Percentiles rank a stretch among this genome's conserved stretches.
Conservation (phyloP, 768 basidiomycete species). For the Pisolithus microcarpus region DNA sequence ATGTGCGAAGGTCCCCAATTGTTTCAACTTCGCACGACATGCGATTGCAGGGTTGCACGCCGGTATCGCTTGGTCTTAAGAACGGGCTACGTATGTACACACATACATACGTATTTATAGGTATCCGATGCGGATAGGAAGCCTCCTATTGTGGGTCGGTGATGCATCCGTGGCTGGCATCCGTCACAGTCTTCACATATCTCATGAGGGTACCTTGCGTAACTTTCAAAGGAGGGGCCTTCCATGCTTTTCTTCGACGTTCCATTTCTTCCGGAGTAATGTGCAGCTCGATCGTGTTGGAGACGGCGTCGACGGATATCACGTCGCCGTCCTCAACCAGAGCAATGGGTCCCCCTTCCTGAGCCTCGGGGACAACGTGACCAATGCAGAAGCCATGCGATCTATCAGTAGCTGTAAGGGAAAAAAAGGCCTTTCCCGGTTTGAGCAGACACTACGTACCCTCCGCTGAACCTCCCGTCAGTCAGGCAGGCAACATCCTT, state of each 20-base stretch:
- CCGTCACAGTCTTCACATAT: constrained; percentile 80
- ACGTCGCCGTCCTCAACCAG: constrained; percentile 83
- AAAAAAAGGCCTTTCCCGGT: constrained; percentile 5
- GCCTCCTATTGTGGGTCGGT: constrained; percentile 60
- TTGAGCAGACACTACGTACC: constrained; percentile 47
- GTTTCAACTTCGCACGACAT: neutral
- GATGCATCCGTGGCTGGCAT: constrained; percentile 90
- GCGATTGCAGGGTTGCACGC: neutral
- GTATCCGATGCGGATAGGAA: neutral
- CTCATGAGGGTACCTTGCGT: constrained; percentile 80
- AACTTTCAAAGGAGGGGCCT: constrained; percentile 78
- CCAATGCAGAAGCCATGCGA: constrained; percentile 97
- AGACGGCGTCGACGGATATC: constrained; percentile 82
- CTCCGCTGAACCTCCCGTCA: constrained; percentile 96
- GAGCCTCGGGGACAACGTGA: constrained; percentile 94
- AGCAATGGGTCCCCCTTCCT: constrained; percentile 89
- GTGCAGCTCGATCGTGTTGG: constrained; percentile 73
- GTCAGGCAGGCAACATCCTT: constrained; percentile 95
- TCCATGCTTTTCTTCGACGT: constrained; percentile 65
- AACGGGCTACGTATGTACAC: constrained; percentile 8
- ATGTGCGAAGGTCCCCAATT: constrained; percentile 8
- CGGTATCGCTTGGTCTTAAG: neutral
- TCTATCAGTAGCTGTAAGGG: constrained; percentile 34
- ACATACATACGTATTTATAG: neutral
- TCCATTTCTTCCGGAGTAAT: constrained; percentile 78